These are phyloP conservation scores for Hypoxylon rickii DNA, from an alignment of 495 filamentous ascomycete species.

Conservation along the genomic window DNA sequence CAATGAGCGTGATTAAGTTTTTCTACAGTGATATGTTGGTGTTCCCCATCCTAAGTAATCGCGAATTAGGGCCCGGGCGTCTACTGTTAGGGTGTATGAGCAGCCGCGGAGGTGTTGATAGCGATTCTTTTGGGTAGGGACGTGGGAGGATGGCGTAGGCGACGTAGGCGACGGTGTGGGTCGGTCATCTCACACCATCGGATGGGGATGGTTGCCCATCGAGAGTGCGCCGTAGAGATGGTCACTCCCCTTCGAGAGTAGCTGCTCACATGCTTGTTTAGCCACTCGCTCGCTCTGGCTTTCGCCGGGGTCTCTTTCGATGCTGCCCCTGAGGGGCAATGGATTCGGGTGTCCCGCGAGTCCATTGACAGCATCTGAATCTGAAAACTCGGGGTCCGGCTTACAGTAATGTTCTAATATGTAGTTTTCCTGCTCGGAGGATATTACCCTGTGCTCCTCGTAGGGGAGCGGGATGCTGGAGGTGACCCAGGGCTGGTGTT, in stretches of 20 bases:
- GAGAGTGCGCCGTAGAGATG: slow-evolving; percentile 23
- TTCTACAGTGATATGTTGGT: slow-evolving; percentile 13
- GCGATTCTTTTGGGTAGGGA: slow-evolving; percentile 1
- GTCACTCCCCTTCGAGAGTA: slow-evolving; percentile 33
- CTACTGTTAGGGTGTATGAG: slow-evolving; percentile 24
- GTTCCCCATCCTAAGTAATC: slow-evolving; percentile 12
- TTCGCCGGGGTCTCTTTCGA: slow-evolving; percentile 32
- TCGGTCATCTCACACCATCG: slow-evolving; percentile 3
- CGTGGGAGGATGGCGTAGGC: too few species aligned
- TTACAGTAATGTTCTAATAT: slow-evolving; percentile 48
- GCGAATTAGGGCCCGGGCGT: slow-evolving; percentile 19
- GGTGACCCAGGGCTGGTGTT: not conserved
- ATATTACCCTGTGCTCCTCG: slow-evolving; percentile 33
- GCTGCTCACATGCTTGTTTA: slow-evolving; percentile 48
- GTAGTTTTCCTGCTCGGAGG: slow-evolving; percentile 46
- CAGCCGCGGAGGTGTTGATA: slow-evolving; percentile 5
- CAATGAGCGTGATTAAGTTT: too few species aligned
- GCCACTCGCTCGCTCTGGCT: slow-evolving; percentile 47
- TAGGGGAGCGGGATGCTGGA: slow-evolving; percentile 27
- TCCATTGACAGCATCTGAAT: too few species aligned
- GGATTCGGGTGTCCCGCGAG: too few species aligned
- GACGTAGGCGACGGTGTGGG: not conserved
- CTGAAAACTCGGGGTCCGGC: slow-evolving; percentile 23
- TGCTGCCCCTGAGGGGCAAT: slow-evolving; percentile 15
- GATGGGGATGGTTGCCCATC: slow-evolving; percentile 4